These are phyloP conservation scores for Bothriochloa decipiens DNA, from an alignment of 176 grass and related monocot genomes.

Conservation along the genomic window DNA sequence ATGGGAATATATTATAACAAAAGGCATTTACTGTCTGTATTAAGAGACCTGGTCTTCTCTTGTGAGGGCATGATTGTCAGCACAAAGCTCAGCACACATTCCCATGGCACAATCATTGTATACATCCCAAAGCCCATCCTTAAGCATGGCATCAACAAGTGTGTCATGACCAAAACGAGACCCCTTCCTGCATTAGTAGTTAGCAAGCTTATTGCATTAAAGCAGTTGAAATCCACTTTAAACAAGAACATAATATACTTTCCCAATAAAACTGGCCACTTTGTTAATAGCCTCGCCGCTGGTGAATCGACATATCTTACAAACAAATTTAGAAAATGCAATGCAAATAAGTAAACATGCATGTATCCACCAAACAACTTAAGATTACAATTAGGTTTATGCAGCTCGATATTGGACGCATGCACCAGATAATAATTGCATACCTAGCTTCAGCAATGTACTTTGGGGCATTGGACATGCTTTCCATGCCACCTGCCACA, in stretches of 20 bases:
- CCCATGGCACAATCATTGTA: conserved; percentile 89
- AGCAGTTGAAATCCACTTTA: background rate
- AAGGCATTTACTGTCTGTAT: conserved; percentile 1
- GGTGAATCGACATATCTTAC: background rate
- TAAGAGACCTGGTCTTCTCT: conserved; percentile 80
- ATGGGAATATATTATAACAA: conserved; percentile 4
- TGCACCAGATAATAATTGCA: background rate
- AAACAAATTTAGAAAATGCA: background rate
- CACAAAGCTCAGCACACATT: conserved; percentile 88
- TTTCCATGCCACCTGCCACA: conserved; percentile 95
- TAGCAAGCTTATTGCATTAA: background rate
- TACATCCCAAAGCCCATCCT: conserved; percentile 95
- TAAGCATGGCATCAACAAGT: conserved; percentile 89
- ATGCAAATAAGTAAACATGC: background rate
- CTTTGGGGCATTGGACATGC: conserved; percentile 99
- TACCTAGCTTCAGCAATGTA: conserved; percentile 92
- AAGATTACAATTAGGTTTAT: background rate
- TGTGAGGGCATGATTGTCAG: conserved; percentile 83
- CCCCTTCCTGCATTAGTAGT: conserved; percentile 71
- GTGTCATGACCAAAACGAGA: conserved; percentile 92
- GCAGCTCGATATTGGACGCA: background rate
- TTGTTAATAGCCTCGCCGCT: background rate
- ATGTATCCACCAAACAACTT: background rate
- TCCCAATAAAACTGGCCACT: background rate
- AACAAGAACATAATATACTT: background rate